These are phyloP conservation scores for Boehmeria nivea DNA, from an alignment of 306 rosid genomes.

Conservation along the genomic window DNA sequence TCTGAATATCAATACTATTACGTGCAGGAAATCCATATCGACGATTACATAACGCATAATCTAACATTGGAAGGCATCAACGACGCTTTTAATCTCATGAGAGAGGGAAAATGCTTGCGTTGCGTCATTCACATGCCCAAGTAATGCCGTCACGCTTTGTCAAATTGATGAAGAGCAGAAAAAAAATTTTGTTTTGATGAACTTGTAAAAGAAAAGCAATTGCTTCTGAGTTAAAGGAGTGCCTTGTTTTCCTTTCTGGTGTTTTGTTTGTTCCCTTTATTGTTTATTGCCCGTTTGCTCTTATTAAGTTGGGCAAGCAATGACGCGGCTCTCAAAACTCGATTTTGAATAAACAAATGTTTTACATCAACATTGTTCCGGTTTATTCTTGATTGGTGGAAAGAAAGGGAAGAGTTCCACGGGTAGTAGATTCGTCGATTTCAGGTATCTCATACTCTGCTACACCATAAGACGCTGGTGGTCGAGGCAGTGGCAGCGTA, in stretches of 20 bases:
- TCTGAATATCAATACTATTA: neutral
- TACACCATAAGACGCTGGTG: constrained; percentile 9
- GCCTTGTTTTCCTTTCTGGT: neutral
- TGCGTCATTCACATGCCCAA: constrained; percentile 79
- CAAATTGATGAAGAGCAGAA: neutral
- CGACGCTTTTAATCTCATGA: constrained; percentile 81
- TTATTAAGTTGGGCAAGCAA: too few species aligned
- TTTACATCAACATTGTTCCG: too few species aligned
- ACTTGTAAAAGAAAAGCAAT: neutral
- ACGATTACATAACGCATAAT: constrained; percentile 76
- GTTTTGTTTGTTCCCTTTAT: neutral
- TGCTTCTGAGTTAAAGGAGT: neutral
- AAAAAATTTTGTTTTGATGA: neutral
- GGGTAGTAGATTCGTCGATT: too few species aligned
- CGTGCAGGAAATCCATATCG: constrained; percentile 79
- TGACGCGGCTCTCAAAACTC: too few species aligned
- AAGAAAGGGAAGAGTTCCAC: too few species aligned
- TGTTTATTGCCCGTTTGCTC: neutral
- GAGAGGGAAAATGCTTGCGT: constrained; percentile 77
- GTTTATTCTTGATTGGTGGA: too few species aligned
- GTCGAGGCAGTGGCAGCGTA: constrained; percentile 7
- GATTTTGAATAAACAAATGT: too few species aligned
- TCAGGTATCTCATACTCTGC: too few species aligned
- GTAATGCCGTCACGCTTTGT: neutral
- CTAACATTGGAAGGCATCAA: constrained; percentile 67